phyloP scores from a whole-genome alignment of 441 rosid species.

The Rhodomyrtus psidioides region DNA sequence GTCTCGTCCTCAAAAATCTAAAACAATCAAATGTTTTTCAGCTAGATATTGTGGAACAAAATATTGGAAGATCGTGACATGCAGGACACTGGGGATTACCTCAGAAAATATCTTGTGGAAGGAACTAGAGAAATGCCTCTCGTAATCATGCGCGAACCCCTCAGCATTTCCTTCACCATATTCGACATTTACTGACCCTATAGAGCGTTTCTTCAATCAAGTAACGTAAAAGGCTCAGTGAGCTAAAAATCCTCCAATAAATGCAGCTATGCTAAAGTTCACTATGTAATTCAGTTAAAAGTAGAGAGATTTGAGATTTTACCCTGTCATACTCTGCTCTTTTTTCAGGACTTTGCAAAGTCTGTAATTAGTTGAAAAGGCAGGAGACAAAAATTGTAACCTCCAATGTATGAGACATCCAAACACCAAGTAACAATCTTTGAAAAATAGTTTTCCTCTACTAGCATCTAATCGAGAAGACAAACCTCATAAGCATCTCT shows the following conservation, averaged over 20 bases:
- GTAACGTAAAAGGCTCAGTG: slow-evolving; percentile 4
- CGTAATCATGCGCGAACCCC: slow-evolving; percentile 44
- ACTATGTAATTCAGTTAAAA: not conserved
- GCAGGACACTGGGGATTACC: slow-evolving; percentile 23
- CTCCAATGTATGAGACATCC: not conserved
- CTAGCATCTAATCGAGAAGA: not conserved
- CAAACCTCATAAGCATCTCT: slow-evolving; percentile 86
- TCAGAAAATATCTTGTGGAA: slow-evolving; percentile 84
- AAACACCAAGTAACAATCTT: not conserved
- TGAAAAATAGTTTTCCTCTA: not conserved
- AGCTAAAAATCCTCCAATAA: not conserved
- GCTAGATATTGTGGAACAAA: not conserved
- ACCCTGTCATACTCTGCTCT: slow-evolving; percentile 73
- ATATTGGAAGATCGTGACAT: not conserved
- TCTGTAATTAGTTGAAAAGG: slow-evolving; percentile 30
- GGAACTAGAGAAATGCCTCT: slow-evolving; percentile 69
- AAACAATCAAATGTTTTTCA: slow-evolving; percentile 2
- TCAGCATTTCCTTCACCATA: slow-evolving; percentile 42
- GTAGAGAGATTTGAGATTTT: not conserved
- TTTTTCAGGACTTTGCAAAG: slow-evolving; percentile 50
- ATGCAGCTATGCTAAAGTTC: not conserved
- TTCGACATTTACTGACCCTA: slow-evolving; percentile 34
- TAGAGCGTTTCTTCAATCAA: slow-evolving; percentile 28
- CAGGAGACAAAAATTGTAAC: not conserved
- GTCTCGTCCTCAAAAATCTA: slow-evolving; percentile 72